These are phyloP conservation scores for Cucurbitaria berberidis DNA, from an alignment of 2,329 filamentous ascomycete genomes.

Conservation along the genomic window DNA sequence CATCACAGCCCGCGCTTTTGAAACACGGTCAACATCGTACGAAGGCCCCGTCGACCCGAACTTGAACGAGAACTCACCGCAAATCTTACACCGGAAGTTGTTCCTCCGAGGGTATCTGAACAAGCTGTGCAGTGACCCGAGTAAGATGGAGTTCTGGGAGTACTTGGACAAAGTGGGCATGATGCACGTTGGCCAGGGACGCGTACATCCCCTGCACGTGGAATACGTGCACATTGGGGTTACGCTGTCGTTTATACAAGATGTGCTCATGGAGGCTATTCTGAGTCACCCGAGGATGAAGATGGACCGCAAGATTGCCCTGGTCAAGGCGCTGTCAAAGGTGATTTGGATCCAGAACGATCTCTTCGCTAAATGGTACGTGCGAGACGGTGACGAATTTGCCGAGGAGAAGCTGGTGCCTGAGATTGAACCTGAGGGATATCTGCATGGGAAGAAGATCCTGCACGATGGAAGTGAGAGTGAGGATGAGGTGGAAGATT, in stretches of 20 bases:
- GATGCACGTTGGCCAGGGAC: constrained; percentile 81
- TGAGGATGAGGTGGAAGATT: constrained; percentile 38
- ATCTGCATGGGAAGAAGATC: constrained; percentile 45
- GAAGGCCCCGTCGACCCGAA: constrained; percentile 70
- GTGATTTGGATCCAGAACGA: constrained; percentile 91
- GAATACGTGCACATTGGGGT: constrained; percentile 81
- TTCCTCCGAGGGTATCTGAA: constrained; percentile 77
- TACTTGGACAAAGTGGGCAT: constrained; percentile 84
- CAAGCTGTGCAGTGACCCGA: constrained; percentile 76
- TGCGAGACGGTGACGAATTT: constrained; percentile 70
- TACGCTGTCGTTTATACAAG: constrained; percentile 76
- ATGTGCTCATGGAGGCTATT: constrained; percentile 77
- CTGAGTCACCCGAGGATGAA: constrained; percentile 72
- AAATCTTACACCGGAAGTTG: constrained; percentile 79
- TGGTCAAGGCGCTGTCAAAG: constrained; percentile 78
- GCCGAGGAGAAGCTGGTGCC: constrained; percentile 52
- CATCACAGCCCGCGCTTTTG: constrained; percentile 79
- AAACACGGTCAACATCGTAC: constrained; percentile 65
- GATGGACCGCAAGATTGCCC: constrained; percentile 71
- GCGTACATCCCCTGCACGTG: constrained; percentile 74
- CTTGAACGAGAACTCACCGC: constrained; percentile 71
- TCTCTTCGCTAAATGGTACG: constrained; percentile 82
- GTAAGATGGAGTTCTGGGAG: constrained; percentile 79
- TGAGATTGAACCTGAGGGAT: constrained; percentile 46
- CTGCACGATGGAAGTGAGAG: constrained; percentile 36